Evolutionary conservation across 208 protist species (phyloP), one percentile per base, ranked within the genome.

Genomic region (Trypanosoma brucei): DNA sequence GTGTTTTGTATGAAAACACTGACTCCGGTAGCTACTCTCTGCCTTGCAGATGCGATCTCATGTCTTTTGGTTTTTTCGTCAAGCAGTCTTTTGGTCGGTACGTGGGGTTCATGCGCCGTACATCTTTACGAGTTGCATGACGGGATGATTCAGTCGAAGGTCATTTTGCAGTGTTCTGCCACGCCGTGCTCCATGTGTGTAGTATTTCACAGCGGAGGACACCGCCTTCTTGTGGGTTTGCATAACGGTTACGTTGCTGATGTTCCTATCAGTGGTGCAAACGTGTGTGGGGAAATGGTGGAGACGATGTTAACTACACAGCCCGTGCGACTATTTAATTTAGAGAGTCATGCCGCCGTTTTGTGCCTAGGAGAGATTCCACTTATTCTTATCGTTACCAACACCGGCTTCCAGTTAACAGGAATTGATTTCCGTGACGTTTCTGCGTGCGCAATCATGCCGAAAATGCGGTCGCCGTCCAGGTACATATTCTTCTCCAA

Each of bases 291-390:
- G 14, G 22, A 37, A 5, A n/a, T 54, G n/a, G n/a, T n/a, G 13
- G 66, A 72, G 63, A 64, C 63, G 33, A 22, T 70, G 8, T 11
- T 66, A 14, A 74, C 83, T 11, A 81, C 76, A 30, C 64, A 86
- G 34, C 79, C 81, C 2, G 67, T 91, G 8, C 76, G 82, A 71
- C 65, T 81, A 34, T 68, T 70, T 51, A 61, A 63, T 58, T 61
- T 91, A 33, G 72, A 70, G 30, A 73, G 70, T 33, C 65, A 79
- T 49, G 72, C 77, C 52, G 57, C 74, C 1, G 59, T 88, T 22
- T 50, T 91, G 44, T 88, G 84, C 62, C 71, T 83, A 54, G 84
- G 84, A 8, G 53, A 76, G 50, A 75, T 83, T 2, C 84, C 84
- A 30, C 72, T 91, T 22, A 67, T 91, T 22, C 52, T 88, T 14